Evolutionary conservation across 2,329 filamentous ascomycete genomes (phyloP).

Genomic region (Colletotrichum plurivorum): DNA sequence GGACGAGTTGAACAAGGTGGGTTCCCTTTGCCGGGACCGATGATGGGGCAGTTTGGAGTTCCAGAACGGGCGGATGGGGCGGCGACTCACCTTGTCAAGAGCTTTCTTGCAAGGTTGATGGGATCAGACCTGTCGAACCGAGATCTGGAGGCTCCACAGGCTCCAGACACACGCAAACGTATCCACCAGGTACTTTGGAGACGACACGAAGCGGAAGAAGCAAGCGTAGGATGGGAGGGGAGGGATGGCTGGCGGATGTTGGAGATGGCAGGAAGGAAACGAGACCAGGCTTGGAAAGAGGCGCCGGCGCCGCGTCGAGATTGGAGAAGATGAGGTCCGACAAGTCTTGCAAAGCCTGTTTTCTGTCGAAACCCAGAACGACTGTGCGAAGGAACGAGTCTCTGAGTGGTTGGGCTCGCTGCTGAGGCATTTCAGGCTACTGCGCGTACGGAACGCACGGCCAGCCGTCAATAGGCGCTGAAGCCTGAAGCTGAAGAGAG

Average conservation of each 20-base stretch:
- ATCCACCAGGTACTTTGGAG: conserved; percentile 31
- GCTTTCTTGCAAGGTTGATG: conserved; percentile 29
- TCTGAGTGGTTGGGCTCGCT: conserved; percentile 21
- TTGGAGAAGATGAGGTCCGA: conserved; percentile 34
- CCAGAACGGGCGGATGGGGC: conserved; percentile 36
- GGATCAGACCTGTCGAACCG: conserved; percentile 34
- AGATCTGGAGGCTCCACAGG: conserved; percentile 35
- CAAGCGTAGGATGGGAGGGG: conserved; percentile 3
- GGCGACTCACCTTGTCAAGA: conserved; percentile 33
- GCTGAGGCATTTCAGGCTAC: neutral
- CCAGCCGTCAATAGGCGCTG: conserved; percentile 24
- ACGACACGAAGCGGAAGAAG: conserved; percentile 13
- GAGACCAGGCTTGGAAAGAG: conserved; percentile 32
- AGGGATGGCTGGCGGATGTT: conserved; percentile 24
- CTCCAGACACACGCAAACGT: conserved; percentile 36
- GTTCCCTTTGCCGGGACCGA: conserved; percentile 20
- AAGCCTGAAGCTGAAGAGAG: neutral
- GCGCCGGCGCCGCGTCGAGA: conserved; percentile 19
- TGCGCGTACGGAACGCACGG: conserved; percentile 36
- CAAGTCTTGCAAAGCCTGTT: conserved; percentile 34
- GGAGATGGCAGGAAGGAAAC: conserved; percentile 33
- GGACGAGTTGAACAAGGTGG: conserved; percentile 21
- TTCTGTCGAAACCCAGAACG: conserved; percentile 29
- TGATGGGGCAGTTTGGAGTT: conserved; percentile 28
- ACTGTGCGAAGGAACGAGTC: conserved; percentile 30